phyloP scores from a whole-genome alignment of 148 eudicot species.

The Vaccinium darrowii region DNA sequence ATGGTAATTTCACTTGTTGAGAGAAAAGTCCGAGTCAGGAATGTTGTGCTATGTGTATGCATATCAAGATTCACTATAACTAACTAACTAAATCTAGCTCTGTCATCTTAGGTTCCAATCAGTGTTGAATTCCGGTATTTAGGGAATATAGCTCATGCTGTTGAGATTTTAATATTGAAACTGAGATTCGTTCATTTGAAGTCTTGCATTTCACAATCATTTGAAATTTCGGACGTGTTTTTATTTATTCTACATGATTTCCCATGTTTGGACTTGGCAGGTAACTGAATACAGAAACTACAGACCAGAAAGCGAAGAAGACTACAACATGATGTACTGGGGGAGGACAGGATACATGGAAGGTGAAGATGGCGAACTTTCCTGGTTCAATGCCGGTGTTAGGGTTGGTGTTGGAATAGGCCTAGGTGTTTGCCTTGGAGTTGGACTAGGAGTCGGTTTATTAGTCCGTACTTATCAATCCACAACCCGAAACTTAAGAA shows the following conservation, averaged over 20 bases:
- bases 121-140: not conserved
- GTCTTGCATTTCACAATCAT: not conserved
- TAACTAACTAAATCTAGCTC: not conserved
- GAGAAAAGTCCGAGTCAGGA: not conserved
- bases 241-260: not conserved
- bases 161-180: not conserved
- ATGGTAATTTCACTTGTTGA: not conserved
- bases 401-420: slow-evolving; percentile 78
- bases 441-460: slow-evolving; percentile 73
- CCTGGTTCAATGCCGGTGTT: slow-evolving; percentile 82
- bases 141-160: not conserved
- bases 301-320: slow-evolving; percentile 40
- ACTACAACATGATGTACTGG: slow-evolving; percentile 32
- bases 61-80: not conserved
- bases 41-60: not conserved
- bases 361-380: slow-evolving; percentile 69
- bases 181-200: not conserved
- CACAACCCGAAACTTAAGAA: slow-evolving; percentile 46
- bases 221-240: not conserved
- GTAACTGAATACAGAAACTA: slow-evolving; percentile 32
- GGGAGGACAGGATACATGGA: slow-evolving; percentile 41
- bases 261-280: slow-evolving; percentile 20
- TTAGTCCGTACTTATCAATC: slow-evolving; percentile 62
- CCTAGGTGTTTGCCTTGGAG: slow-evolving; percentile 73
- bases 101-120: not conserved